These are phyloP conservation scores for Spongispora temasekensis DNA, from an alignment of 1,284 basidiomycete genomes.

Conservation along the genomic window DNA sequence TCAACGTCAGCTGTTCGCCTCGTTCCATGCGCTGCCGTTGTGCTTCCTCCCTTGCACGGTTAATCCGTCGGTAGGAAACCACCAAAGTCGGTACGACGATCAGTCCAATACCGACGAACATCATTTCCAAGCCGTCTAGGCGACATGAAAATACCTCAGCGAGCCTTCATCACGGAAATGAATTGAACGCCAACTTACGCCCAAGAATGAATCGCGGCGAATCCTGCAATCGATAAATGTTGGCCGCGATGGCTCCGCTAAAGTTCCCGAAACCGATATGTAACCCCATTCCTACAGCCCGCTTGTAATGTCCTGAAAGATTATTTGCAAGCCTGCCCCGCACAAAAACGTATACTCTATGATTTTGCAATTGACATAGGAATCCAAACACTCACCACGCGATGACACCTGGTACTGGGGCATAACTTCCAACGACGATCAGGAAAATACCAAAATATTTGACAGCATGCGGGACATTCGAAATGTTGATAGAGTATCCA, in stretches of 20 bases:
- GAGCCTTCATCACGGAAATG: background rate
- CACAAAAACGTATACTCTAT: too few relatives aligned
- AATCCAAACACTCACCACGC: slow-evolving; percentile 51
- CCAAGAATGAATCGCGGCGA: slow-evolving; percentile 61
- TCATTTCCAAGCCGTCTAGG: slow-evolving; percentile 64
- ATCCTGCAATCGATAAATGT: slow-evolving; percentile 60
- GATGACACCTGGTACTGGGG: slow-evolving; percentile 61
- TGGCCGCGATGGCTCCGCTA: slow-evolving; percentile 41
- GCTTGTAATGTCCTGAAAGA: slow-evolving; percentile 50
- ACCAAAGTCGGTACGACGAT: slow-evolving; percentile 52
- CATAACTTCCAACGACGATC: slow-evolving; percentile 60
- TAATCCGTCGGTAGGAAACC: slow-evolving; percentile 55
- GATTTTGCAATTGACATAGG: background rate
- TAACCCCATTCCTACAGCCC: slow-evolving; percentile 46
- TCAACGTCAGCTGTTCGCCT: slow-evolving; percentile 24
- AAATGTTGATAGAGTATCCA: slow-evolving; percentile 68
- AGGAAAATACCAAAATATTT: slow-evolving; percentile 74
- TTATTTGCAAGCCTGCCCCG: slow-evolving; percentile 47
- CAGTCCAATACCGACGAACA: slow-evolving; percentile 67
- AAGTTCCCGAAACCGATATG: slow-evolving; percentile 49
- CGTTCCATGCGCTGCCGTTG: slow-evolving; percentile 34
- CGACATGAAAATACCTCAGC: background rate
- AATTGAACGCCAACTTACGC: slow-evolving; percentile 32
- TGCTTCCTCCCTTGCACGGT: slow-evolving; percentile 45
- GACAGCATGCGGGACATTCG: slow-evolving; percentile 39